Percentiles rank a stretch among this genome's conserved stretches.
Evolutionary conservation across 345 rosid genomes (phyloP).

Genomic region (Limnanthes douglasii): DNA sequence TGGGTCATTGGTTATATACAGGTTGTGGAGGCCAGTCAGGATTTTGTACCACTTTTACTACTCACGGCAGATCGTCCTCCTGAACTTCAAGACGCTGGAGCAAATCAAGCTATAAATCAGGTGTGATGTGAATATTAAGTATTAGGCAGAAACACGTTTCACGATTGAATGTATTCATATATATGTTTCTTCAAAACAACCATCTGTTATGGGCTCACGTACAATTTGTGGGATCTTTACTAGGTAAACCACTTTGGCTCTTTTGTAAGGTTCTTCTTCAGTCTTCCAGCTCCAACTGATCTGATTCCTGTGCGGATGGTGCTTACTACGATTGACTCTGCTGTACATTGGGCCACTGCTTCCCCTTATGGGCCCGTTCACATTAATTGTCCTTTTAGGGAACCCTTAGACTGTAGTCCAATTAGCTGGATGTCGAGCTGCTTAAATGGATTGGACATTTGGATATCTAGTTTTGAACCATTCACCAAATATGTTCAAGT

Average conservation of each 20-base stretch:
- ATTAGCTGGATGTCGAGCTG: constrained; percentile 49
- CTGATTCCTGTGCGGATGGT: constrained; percentile 67
- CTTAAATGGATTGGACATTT: constrained; percentile 60
- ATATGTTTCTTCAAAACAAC: too few relatives aligned
- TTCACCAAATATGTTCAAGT: constrained; percentile 58
- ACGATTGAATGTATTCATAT: too few relatives aligned
- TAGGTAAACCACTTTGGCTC: constrained; percentile 93
- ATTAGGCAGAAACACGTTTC: too few relatives aligned
- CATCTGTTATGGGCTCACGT: too few relatives aligned
- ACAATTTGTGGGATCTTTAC: too few relatives aligned
- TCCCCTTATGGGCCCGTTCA: constrained; percentile 84
- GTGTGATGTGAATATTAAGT: constrained; percentile 30
- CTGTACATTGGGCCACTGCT: constrained; percentile 62
- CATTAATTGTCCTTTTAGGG: constrained; percentile 86
- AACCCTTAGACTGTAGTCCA: constrained; percentile 57
- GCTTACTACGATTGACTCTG: constrained; percentile 82
- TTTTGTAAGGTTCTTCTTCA: constrained; percentile 79
- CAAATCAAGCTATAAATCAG: constrained; percentile 92
- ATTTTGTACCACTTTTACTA: constrained; percentile 71
- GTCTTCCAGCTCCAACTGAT: constrained; percentile 78
- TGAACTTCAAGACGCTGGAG: constrained; percentile 86
- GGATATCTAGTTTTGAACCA: constrained; percentile 64
- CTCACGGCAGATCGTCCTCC: constrained; percentile 98
- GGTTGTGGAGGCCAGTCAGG: constrained; percentile 99
- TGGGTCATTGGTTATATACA: constrained; percentile 13